A percentile compares a stretch with the other conserved stretches of the same genome.
Evolutionary conservation across 2,329 filamentous ascomycete species (phyloP).

Genomic region (Claviceps fusiformis): DNA sequence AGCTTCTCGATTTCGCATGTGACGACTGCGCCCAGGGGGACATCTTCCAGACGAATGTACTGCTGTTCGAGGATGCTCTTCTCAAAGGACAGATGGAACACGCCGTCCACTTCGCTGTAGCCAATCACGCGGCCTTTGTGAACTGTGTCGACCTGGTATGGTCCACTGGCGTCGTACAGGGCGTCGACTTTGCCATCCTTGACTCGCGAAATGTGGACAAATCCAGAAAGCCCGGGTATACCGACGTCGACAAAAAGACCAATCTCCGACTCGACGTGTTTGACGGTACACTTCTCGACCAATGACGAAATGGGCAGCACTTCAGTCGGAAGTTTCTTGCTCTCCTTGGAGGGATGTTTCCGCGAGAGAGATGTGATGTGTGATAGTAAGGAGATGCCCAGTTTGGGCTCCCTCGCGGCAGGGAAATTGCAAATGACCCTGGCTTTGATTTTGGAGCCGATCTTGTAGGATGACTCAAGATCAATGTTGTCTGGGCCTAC

Average conservation of each 20-base stretch:
- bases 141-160: constrained; percentile 62
- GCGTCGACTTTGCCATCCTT: constrained; percentile 82
- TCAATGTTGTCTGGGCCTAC: constrained; percentile 55
- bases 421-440: constrained; percentile 84
- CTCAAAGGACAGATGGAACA: constrained; percentile 78
- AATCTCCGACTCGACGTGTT: constrained; percentile 64
- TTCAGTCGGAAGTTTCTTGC: constrained; percentile 38
- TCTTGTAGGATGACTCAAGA: constrained; percentile 64
- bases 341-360: constrained; percentile 24
- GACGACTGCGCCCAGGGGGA: constrained; percentile 67
- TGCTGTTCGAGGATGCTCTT: constrained; percentile 70
- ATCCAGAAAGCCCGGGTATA: constrained; percentile 53
- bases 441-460: constrained; percentile 71
- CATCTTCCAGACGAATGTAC: constrained; percentile 83
- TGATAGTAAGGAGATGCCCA: constrained; percentile 80
- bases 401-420: constrained; percentile 60
- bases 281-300: constrained; percentile 64
- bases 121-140: constrained; percentile 75
- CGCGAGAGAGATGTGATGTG: constrained; percentile 56
- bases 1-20: constrained; percentile 77
- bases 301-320: constrained; percentile 58
- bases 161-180: constrained; percentile 61
- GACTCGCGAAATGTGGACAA: constrained; percentile 87
- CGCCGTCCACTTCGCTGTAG: constrained; percentile 75
- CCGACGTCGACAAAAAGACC: constrained; percentile 70